A percentile compares a stretch with the other conserved stretches of the same genome.
phyloP scores from a whole-genome alignment of 345 rosid genomes.

The Populus pruinosa region DNA sequence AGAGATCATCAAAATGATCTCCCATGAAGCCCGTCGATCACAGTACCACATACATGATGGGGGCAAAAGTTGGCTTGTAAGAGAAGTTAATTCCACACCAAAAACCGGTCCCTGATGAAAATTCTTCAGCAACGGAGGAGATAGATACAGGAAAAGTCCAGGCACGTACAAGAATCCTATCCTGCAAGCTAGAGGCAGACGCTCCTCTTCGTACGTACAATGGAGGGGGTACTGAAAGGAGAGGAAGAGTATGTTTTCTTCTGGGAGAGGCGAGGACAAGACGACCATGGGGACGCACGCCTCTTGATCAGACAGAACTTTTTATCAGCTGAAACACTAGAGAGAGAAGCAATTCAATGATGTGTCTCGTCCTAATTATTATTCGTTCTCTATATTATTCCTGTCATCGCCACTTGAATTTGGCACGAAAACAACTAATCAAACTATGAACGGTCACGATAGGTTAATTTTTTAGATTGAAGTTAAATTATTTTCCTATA shows the following conservation, averaged over 20 bases:
- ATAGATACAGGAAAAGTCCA: background rate
- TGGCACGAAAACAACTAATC: background rate
- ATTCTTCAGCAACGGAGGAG: background rate
- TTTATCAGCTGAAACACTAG: background rate
- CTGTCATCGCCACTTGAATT: background rate
- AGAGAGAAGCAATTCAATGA: background rate
- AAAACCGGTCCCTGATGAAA: background rate
- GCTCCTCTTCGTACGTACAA: background rate
- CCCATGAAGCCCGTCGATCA: background rate
- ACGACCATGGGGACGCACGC: background rate
- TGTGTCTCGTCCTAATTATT: background rate
- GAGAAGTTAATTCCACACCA: background rate
- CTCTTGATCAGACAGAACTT: background rate
- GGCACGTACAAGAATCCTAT: background rate
- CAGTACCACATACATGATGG: background rate
- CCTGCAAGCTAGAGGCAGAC: background rate
- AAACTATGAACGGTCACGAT: too few relatives aligned
- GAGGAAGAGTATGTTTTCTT: background rate
- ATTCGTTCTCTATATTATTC: background rate
- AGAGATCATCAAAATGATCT: background rate
- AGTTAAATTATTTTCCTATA: background rate
- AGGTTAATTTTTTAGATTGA: background rate
- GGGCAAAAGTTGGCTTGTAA: background rate
- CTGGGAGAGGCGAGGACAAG: background rate
- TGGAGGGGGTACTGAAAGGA: background rate